Percentiles rank a stretch among this genome's conserved stretches.
phyloP scores from a whole-genome alignment of 805 yeast genomes.

The Yarrowia sp. region DNA sequence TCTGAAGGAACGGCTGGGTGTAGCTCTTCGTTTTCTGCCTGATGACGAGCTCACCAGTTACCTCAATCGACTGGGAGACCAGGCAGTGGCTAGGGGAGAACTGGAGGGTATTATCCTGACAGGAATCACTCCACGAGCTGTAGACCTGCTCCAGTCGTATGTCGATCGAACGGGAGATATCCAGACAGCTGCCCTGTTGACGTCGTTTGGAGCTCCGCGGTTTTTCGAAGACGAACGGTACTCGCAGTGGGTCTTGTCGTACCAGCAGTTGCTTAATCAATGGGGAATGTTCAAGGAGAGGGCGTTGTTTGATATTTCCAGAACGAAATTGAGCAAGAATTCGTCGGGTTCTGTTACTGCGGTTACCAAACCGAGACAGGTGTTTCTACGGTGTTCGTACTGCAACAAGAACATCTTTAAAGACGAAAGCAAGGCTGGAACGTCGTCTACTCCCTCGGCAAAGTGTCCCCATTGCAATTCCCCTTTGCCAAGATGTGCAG shows the following conservation, averaged over 20 bases:
- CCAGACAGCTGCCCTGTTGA: constrained; percentile 86
- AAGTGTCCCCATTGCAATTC: constrained; percentile 86
- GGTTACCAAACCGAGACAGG: constrained; percentile 70
- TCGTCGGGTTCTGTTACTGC: constrained; percentile 58
- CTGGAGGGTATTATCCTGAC: constrained; percentile 89
- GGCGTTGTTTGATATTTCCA: constrained; percentile 83
- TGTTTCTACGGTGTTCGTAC: constrained; percentile 77
- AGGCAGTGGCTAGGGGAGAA: constrained; percentile 79
- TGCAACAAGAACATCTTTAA: constrained; percentile 64
- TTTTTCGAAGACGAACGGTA: constrained; percentile 77
- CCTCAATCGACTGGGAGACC: constrained; percentile 70
- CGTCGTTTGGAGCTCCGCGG: constrained; percentile 82
- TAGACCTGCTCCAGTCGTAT: constrained; percentile 81
- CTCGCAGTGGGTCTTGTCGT: constrained; percentile 75
- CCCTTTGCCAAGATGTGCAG: constrained; percentile 87
- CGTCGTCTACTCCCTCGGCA: neutral
- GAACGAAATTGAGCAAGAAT: constrained; percentile 68
- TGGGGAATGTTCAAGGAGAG: constrained; percentile 81
- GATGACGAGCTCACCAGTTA: constrained; percentile 77
- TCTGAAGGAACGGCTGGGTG: constrained; percentile 84
- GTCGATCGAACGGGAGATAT: constrained; percentile 89
- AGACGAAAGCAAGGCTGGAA: constrained; percentile 13
- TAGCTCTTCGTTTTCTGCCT: constrained; percentile 83
- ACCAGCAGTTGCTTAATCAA: constrained; percentile 71
- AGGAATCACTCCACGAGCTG: constrained; percentile 87